A percentile compares a stretch with the other conserved stretches of the same genome.
Evolutionary conservation across 2,329 filamentous ascomycete species (phyloP).

Genomic region (Xylariaceae sp.): DNA sequence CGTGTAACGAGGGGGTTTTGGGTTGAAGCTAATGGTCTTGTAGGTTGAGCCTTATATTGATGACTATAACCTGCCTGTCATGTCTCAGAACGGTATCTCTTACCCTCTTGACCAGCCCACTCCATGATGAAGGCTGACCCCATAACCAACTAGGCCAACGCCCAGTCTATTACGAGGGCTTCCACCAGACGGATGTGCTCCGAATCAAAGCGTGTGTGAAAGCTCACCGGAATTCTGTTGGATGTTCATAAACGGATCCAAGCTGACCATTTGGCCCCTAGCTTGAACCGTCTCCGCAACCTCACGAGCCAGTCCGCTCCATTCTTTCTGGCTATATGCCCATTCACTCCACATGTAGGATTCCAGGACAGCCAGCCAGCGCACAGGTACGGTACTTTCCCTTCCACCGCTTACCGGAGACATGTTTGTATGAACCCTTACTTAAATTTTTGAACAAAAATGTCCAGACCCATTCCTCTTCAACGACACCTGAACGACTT

Average conservation of each 20-base stretch:
- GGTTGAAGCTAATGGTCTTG: neutral
- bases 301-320: slow-evolving; percentile 1
- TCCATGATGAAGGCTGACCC: neutral
- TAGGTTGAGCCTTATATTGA: slow-evolving; percentile 27
- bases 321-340: slow-evolving; percentile 2
- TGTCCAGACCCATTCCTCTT: slow-evolving; percentile 1
- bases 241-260: too few relatives aligned
- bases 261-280: slow-evolving; percentile 1
- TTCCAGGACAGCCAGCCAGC: slow-evolving; percentile 2
- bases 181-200: slow-evolving; percentile 23
- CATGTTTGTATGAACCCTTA: too few relatives aligned
- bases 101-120: neutral
- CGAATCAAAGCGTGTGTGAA: slow-evolving; percentile 20
- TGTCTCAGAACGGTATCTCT: slow-evolving; percentile 19
- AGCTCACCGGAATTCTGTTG: neutral
- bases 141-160: slow-evolving; percentile 4
- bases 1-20: neutral
- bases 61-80: slow-evolving; percentile 24
- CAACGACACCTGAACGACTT: slow-evolving; percentile 1
- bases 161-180: slow-evolving; percentile 20
- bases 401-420: too few relatives aligned
- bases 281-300: slow-evolving; percentile 3
- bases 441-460: neutral
- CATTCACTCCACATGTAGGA: slow-evolving; percentile 4
- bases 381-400: slow-evolving; percentile 3